Base-by-base conservation (phyloP, 495 filamentous ascomycete species). In the Glonium stellatum region DNA sequence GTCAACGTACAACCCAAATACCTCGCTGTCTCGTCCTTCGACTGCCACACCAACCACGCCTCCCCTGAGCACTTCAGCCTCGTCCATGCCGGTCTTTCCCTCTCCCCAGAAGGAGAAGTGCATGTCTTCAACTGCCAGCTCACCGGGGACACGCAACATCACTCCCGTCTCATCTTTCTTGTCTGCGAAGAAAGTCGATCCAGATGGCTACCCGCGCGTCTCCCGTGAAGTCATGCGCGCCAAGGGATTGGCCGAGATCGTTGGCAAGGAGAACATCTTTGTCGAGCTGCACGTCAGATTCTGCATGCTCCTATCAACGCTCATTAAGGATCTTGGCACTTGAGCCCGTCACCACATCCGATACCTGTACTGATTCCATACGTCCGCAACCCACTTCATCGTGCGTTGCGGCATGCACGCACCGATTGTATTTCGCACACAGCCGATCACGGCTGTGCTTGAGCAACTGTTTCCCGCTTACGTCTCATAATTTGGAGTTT, bases 201-300 rank as follows among this genome's bases (percentile, higher is more conserved):
- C 77, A 5, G 79, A 83, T 63, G 81, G 85, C 10, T 79, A 76
- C 57, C 72, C 77, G 36, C 75, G 68, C n/a, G 65, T 59, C 75
- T 55, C 72, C 19, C 52, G 63, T 54, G 64, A 66, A 36, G 78
- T 77, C 61, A 80, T 88, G 54, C 84, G 84, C 60, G 84, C 87
- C 22, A 82, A 88, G 59, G 89, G 88, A 35, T 73, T 97, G 50
- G 87, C 87, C 0, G 92, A 97, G 72, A 82, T 97, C 52, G 86
- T 92, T 15, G 92, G 92, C 31, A 79, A 88, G 57, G 87, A 89
- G 25, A 85, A 90, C 70, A 87, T 97, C 64, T 97, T 97, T 70
- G 84, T 95, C 34, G 84, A 95, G 72, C 72, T 96, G 41, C 92
- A 97, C 73, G 80, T 82, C 23, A 74, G 81, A 37, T 96, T 97